A percentile compares a stretch with the other conserved stretches of the same genome.
phyloP scores from a whole-genome alignment of 768 basidiomycete species.

The Gymnopilus dilepis region DNA sequence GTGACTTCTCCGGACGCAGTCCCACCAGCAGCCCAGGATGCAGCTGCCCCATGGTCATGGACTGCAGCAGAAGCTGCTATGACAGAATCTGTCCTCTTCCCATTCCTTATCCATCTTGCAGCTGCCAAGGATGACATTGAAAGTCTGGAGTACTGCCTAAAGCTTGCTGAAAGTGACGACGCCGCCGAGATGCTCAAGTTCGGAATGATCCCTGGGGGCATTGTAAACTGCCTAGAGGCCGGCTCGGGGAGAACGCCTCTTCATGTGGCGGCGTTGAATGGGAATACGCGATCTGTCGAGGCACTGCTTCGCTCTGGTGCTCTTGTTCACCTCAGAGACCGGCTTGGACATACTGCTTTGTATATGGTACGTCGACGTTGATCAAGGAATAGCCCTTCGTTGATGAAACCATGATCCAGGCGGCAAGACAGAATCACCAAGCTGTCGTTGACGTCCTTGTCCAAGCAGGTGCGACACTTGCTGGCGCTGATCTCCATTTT shows the following conservation, averaged over 20 bases:
- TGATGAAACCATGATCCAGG: slow-evolving; percentile 45
- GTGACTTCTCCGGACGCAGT: slow-evolving; percentile 44
- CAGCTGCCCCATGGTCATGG: slow-evolving; percentile 74
- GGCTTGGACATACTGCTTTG: slow-evolving; percentile 80
- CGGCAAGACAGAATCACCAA: slow-evolving; percentile 73
- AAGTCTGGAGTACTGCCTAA: slow-evolving; percentile 65
- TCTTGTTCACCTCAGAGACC: slow-evolving; percentile 81
- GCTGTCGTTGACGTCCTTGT: slow-evolving; percentile 66
- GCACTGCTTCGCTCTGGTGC: slow-evolving; percentile 75
- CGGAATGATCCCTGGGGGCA: slow-evolving; percentile 61
- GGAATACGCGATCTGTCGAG: slow-evolving; percentile 49
- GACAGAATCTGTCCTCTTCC: slow-evolving; percentile 73
- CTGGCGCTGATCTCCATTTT: slow-evolving; percentile 70
- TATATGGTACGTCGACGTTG: slow-evolving; percentile 65
- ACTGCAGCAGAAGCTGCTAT: slow-evolving; percentile 77
- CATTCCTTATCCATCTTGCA: slow-evolving; percentile 81
- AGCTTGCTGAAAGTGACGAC: slow-evolving; percentile 33
- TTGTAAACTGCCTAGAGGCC: slow-evolving; percentile 74
- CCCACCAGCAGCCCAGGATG: slow-evolving; percentile 44
- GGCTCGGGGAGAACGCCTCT: slow-evolving; percentile 78
- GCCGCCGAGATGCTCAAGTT: slow-evolving; percentile 35
- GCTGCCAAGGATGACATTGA: slow-evolving; percentile 72
- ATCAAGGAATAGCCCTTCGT: slow-evolving; percentile 4
- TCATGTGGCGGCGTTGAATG: slow-evolving; percentile 79
- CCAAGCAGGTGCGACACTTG: slow-evolving; percentile 75